Conservation (phyloP, 306 rosid species). For the Vigna reflexopilosa region DNA sequence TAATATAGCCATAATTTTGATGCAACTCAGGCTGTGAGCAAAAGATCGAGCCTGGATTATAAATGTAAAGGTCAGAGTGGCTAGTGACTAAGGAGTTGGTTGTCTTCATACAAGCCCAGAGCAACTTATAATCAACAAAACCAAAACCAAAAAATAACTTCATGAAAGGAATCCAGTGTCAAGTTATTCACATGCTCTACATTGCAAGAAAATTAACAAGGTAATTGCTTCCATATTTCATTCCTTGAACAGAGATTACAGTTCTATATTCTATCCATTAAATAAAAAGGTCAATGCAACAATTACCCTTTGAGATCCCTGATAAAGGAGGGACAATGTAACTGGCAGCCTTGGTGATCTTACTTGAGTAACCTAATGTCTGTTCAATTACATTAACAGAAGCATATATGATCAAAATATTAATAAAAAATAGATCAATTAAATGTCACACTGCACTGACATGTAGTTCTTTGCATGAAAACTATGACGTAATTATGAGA, state of each 20-base stretch:
- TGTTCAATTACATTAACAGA: constrained; percentile 55
- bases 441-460: constrained; percentile 9
- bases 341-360: constrained; percentile 51
- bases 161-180: constrained; percentile 15
- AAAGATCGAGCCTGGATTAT: constrained; percentile 22
- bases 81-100: neutral
- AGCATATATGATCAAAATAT: constrained; percentile 47
- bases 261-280: constrained; percentile 27
- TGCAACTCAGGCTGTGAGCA: constrained; percentile 2
- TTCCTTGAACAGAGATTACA: constrained; percentile 15
- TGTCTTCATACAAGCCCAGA: constrained; percentile 23
- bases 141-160: constrained; percentile 33
- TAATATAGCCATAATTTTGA: constrained; percentile 1
- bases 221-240: constrained; percentile 29
- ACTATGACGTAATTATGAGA: constrained; percentile 16
- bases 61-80: constrained; percentile 6
- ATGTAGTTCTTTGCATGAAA: constrained; percentile 35
- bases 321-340: constrained; percentile 63
- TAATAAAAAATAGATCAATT: constrained; percentile 40
- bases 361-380: constrained; percentile 65
- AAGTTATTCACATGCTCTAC: constrained; percentile 7
- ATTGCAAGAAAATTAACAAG: constrained; percentile 31
- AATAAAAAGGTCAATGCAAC: constrained; percentile 32
- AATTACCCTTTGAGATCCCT: constrained; percentile 80
- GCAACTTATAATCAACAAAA: constrained; percentile 23